phyloP scores from a whole-genome alignment of 805 yeast species.

The Ogataea angusta region DNA sequence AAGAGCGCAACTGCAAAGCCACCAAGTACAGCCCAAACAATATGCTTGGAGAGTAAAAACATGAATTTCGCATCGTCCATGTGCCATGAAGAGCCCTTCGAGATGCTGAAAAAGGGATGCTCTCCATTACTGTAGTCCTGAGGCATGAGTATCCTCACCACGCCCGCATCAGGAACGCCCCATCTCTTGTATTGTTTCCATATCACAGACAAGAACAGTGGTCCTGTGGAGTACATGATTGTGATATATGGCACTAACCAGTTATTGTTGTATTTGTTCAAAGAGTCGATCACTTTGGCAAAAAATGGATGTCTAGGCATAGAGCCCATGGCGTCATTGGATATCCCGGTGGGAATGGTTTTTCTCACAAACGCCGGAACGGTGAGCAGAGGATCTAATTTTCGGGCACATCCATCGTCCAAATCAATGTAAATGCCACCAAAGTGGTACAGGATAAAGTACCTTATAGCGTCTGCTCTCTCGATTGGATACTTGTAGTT shows the following conservation, averaged over 20 bases:
- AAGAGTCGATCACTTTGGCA: slow-evolving; percentile 59
- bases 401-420: slow-evolving; percentile 82
- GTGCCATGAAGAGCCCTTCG: slow-evolving; percentile 92
- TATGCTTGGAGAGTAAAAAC: slow-evolving; percentile 69
- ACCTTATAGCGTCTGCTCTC: slow-evolving; percentile 88
- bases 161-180: slow-evolving; percentile 65
- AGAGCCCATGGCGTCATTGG: slow-evolving; percentile 91
- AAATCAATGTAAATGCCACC: slow-evolving; percentile 91
- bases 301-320: slow-evolving; percentile 87
- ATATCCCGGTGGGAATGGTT: slow-evolving; percentile 86
- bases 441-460: slow-evolving; percentile 75
- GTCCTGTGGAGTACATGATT: slow-evolving; percentile 92
- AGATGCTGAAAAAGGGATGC: slow-evolving; percentile 66
- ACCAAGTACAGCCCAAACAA: slow-evolving; percentile 63
- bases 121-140: slow-evolving; percentile 61
- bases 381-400: slow-evolving; percentile 74
- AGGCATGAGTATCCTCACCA: slow-evolving; percentile 69
- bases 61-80: slow-evolving; percentile 79
- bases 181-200: slow-evolving; percentile 86
- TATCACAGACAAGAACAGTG: slow-evolving; percentile 77
- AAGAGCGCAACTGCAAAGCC: slow-evolving; percentile 61
- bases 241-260: slow-evolving; percentile 88
- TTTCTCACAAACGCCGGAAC: slow-evolving; percentile 86
- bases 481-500: slow-evolving; percentile 76
- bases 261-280: slow-evolving; percentile 62